These are phyloP conservation scores for Phytophthora melonis DNA, from an alignment of 352 stramenopile genomes.

Conservation along the genomic window DNA sequence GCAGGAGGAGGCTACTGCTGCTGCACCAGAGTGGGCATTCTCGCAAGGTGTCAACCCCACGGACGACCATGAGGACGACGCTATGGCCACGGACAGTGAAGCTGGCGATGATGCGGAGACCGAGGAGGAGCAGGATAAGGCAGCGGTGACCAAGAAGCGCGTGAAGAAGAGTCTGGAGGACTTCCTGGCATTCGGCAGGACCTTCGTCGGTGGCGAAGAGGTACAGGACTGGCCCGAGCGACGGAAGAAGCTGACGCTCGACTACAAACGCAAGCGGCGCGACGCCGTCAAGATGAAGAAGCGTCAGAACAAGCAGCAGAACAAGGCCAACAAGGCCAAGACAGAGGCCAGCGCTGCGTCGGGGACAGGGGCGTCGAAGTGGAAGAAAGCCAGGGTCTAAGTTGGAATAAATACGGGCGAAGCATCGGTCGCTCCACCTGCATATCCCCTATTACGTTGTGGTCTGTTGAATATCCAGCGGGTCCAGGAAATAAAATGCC, in stretches of 20 bases:
- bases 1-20: conserved; percentile 26
- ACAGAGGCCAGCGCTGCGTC: conserved; percentile 10
- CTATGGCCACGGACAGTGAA: conserved; percentile 52
- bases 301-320: conserved; percentile 69
- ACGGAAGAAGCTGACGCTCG: conserved; percentile 78
- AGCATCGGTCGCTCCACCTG: conserved; percentile 27
- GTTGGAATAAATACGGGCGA: conserved; percentile 49
- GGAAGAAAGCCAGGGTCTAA: conserved; percentile 48
- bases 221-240: conserved; percentile 62
- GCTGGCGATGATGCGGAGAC: conserved; percentile 38
- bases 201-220: conserved; percentile 50
- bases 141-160: conserved; percentile 29
- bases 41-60: conserved; percentile 27
- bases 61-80: conserved; percentile 40
- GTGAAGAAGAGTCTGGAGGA: conserved; percentile 63
- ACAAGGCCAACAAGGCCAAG: conserved; percentile 39
- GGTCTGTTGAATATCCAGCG: no score
- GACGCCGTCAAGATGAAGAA: conserved; percentile 83
- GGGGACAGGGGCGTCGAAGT: conserved; percentile 10
- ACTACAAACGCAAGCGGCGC: conserved; percentile 86
- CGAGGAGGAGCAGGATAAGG: conserved; percentile 29
- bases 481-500: no score
- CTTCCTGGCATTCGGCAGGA: conserved; percentile 69
- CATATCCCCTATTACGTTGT: conserved; percentile 8
- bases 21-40: conserved; percentile 30